Evolutionary conservation across 2,329 filamentous ascomycete species (phyloP), one percentile per base, ranked within the genome.

Genomic region (Diaporthe humulicola): DNA sequence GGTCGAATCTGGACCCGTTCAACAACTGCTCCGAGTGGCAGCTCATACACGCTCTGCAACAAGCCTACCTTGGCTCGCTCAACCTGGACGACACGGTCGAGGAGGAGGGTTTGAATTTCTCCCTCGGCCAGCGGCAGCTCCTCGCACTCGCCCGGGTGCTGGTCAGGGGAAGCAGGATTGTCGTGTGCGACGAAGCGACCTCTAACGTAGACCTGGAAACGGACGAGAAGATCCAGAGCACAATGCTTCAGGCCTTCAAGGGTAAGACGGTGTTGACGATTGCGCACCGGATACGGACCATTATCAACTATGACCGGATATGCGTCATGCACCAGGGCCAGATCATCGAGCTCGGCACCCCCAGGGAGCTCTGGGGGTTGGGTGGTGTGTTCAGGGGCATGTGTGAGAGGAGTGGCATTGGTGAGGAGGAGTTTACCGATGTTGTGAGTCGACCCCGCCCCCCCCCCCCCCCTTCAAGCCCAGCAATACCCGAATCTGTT

Each of bases 391-490:
- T 98, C 84, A 89, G 93, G 78, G 87, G 93, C 56, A 98, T 98
- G 95, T 98, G 95, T 82, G 95, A 98, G 58, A 88, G 94, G 66
- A 96, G 94, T 80, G 94, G 95, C 2, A 97, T 98, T 72, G 82
- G 88, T 10, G 79, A 82, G 1, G 88, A 89, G 77, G 89, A 91
- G 28, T 64, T 67, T 2, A 67, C 45, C 64, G 45, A 67, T 17
- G 64, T 52, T 25, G 64, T 52, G 22, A 67, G 64, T 67, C 22
- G 6, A 25, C 30, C 28, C 30, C 30, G 17, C 38, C n/a, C n/a
- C n/a, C n/a, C n/a, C n/a, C n/a, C n/a, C n/a, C n/a, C n/a, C n/a
- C n/a, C n/a, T n/a, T n/a, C n/a, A n/a, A n/a, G n/a, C 30, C 64
- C 45, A 6, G 19, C 14, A 19, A 22, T 15, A 19, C 25, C 30